Evolutionary conservation across 805 yeast genomes (phyloP).

Genomic region (Kuraishia hungarica): DNA sequence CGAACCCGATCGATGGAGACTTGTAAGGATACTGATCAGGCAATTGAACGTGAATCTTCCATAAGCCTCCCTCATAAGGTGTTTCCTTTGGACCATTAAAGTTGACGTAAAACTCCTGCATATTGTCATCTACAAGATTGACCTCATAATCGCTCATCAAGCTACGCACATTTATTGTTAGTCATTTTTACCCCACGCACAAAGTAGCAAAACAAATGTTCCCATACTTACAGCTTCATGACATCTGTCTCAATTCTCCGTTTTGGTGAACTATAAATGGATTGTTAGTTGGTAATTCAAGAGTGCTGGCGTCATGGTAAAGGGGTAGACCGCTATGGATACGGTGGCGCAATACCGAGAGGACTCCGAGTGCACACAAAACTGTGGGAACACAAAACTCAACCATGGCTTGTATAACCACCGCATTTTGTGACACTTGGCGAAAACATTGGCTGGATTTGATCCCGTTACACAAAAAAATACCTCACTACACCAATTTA

Average conservation of each 20-base stretch:
- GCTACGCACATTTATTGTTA: conserved; percentile 20
- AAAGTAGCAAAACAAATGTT: too few relatives aligned
- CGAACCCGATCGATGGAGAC: conserved; percentile 92
- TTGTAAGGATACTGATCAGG: conserved; percentile 95
- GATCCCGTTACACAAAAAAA: too few relatives aligned
- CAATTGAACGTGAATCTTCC: conserved; percentile 88
- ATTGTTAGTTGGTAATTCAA: background rate
- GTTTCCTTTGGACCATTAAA: conserved; percentile 83
- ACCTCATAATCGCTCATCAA: conserved; percentile 93
- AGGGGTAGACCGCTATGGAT: too few relatives aligned
- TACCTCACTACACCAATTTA: too few relatives aligned
- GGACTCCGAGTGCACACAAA: too few relatives aligned
- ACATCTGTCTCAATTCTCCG: conserved; percentile 91
- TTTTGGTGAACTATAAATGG: conserved; percentile 43
- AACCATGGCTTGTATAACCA: too few relatives aligned
- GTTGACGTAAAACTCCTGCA: conserved; percentile 81
- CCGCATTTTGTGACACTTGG: too few relatives aligned
- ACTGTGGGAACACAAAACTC: too few relatives aligned
- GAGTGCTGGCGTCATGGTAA: too few relatives aligned
- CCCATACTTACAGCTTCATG: conserved; percentile 78
- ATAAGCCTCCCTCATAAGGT: conserved; percentile 82
- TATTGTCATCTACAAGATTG: conserved; percentile 66
- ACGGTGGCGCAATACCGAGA: too few relatives aligned
- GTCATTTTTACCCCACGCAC: conserved; percentile 2
- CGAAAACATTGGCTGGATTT: too few relatives aligned